Evolutionary conservation across 2,329 filamentous ascomycete genomes (phyloP), one percentile per base, ranked within the genome.

Genomic region (Thielaviopsis populi): DNA sequence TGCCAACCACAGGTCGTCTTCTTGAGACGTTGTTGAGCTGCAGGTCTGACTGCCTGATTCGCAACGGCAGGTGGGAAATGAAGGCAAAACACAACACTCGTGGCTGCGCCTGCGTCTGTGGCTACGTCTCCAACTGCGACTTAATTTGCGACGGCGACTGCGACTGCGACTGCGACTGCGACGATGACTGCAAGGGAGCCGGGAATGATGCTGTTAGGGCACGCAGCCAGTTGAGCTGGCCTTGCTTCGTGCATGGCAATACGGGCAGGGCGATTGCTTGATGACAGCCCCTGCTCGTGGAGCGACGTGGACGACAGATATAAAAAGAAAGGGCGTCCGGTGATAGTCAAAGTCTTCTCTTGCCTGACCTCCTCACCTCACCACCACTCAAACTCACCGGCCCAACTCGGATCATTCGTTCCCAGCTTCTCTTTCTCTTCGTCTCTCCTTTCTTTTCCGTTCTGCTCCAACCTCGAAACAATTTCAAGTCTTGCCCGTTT

Each of bases 41-140:
- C 53, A n/a, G 17, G 53, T 56, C 53, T 56, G 24, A 56, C 53
- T 56, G 24, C 8, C 53, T 56, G 53, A 37, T n/a, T n/a, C 5
- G 30, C 53, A 56, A 33, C 53, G 30, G 17, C 17, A n/a, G 53
- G 3, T 19, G 56, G 42, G 41, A 64, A 64, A 64, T 64, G 43
- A 64, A 64, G 54, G 56, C 40, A 48, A 61, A 64, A 64, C 43
- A 64, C 33, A 22, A 61, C n/a, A 24, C 15, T 33, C 30, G 27
- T 53, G 60, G 1, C 60, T n/a, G 46, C 46, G 24, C 7, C 33
- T 37, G 33, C 33, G 7, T 10, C 33, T 37, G 8, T 1, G 8
- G 1, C 33, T 37, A 8, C 33, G 10, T 10, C 33, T 37, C 5
- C 33, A 8, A 8, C 33, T 37, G 10, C 33, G 8, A 4, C 33